These are phyloP conservation scores for Inonotus obliquus DNA, from an alignment of 1,284 basidiomycete species.

Conservation along the genomic window DNA sequence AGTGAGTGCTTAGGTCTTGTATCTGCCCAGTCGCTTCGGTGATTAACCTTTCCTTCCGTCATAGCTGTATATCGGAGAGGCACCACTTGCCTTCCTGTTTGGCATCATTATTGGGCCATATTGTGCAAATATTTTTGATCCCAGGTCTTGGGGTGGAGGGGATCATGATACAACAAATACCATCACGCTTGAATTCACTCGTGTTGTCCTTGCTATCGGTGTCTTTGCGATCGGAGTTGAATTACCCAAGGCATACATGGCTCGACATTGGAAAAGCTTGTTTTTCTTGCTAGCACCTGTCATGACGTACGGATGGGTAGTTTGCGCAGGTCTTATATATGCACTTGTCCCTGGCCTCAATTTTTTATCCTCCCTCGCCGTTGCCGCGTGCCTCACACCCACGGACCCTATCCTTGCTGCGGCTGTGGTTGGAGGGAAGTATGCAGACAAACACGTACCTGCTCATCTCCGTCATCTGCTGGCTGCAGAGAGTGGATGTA, in stretches of 20 bases:
- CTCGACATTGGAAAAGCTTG: conserved; percentile 85
- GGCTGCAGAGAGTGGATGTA: conserved; percentile 90
- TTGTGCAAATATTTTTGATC: conserved; percentile 82
- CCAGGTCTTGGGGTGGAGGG: conserved; percentile 72
- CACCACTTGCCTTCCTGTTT: conserved; percentile 91
- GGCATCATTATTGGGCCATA: conserved; percentile 94
- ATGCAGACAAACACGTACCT: conserved; percentile 97
- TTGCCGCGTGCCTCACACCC: conserved; percentile 93
- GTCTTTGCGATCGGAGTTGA: conserved; percentile 99
- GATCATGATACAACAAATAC: conserved; percentile 51
- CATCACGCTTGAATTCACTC: conserved; percentile 87
- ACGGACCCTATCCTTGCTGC: conserved; percentile 94
- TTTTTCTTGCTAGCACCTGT: conserved; percentile 84
- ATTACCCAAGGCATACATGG: conserved; percentile 90
- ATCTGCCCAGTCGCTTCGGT: not conserved
- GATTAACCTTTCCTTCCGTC: not conserved
- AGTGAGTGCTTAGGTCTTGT: conserved; percentile 36
- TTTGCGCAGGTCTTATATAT: conserved; percentile 85
- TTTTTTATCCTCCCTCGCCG: conserved; percentile 83
- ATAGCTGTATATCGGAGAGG: conserved; percentile 92
- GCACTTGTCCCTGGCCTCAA: conserved; percentile 82
- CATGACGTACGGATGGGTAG: conserved; percentile 94
- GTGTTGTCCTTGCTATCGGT: conserved; percentile 95
- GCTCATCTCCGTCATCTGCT: conserved; percentile 89
- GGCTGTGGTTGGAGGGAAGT: conserved; percentile 93